Base-by-base conservation (phyloP, 306 rosid species). In the Casuarina equisetifolia region DNA sequence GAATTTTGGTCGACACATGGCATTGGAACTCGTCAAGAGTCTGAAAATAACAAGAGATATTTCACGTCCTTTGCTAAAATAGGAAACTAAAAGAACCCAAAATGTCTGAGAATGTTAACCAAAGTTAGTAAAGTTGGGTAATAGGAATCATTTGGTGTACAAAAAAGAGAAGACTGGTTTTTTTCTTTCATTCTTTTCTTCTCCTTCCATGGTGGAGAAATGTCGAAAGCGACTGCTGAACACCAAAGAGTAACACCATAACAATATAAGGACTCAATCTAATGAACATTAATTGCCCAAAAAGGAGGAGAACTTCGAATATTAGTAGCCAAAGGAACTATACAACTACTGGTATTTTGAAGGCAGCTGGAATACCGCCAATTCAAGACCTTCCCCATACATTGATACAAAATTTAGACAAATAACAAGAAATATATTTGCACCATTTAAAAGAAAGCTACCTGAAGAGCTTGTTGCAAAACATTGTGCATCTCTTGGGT, bases 391-490 rank as follows among this genome's bases (percentile, higher is more conserved):
- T 35, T 3, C 6, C 40, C 67, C 11, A 10, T 61, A 9, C 67
- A 32, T 15, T 9, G 35, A 25, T 0, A 17, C 40, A 61, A 42
- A 25, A 25, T 25, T 7, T 32, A 5, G 39, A 35, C 42, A 32
- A 17, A 53, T 44, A 4, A 44, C 51, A 13, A 62, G 35, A 43
- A 35, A 10, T 25, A 67, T 16, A 67, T 67, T 67, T 16, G 42
- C n/a, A 46, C 35, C n/a, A 67, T 67, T 67, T 13, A 67, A 39
- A 66, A 67, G 9, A 16, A 13, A 46, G 19, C 42, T 82, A 83
- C 89, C 87, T 80, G 76, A 50, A 78, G 36, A 38, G 82, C 82
- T 13, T 81, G 79, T 25, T 76, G 78, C 69, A 83, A 70, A 69
- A 84, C 80, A 25, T 20, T 38, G 35, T 78, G 48, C 11, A 64